A percentile compares a stretch with the other conserved stretches of the same genome.
Conservation (phyloP, 257 asterid species). For the Gynochthodes officinalis region DNA sequence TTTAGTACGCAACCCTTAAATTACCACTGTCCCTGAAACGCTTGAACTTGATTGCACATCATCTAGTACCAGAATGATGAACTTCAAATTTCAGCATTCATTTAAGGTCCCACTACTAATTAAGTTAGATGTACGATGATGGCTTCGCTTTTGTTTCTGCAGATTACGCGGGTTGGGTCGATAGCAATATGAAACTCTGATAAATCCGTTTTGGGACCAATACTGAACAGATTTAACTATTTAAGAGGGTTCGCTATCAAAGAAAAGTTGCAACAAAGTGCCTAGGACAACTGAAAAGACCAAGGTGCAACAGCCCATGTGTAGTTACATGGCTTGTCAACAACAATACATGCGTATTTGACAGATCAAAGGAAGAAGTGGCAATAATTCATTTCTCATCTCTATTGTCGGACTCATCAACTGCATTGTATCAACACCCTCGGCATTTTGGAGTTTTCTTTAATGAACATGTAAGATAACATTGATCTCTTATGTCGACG, state of each 20-base stretch:
- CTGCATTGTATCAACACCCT: neutral
- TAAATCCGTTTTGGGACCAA: neutral
- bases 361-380: constrained; percentile 14
- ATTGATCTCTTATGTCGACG: no score
- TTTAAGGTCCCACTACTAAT: neutral
- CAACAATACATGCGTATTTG: constrained; percentile 11
- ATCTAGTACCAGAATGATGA: neutral
- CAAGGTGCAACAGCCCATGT: constrained; percentile 17
- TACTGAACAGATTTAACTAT: neutral
- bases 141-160: neutral
- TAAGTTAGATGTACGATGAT: neutral
- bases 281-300: constrained; percentile 4
- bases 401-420: constrained; percentile 2
- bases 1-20: no score
- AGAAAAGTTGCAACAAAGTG: neutral
- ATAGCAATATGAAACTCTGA: neutral
- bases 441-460: neutral
- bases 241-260: neutral
- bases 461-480: no score
- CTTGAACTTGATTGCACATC: neutral
- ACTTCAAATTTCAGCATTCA: neutral
- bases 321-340: constrained; percentile 19
- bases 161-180: no score
- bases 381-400: constrained; percentile 7
- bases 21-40: neutral